Percentiles rank a stretch among this genome's conserved stretches.
These are phyloP conservation scores for Dendrobium chrysotoxum DNA, from an alignment of 106 monocot species.

Conservation along the genomic window DNA sequence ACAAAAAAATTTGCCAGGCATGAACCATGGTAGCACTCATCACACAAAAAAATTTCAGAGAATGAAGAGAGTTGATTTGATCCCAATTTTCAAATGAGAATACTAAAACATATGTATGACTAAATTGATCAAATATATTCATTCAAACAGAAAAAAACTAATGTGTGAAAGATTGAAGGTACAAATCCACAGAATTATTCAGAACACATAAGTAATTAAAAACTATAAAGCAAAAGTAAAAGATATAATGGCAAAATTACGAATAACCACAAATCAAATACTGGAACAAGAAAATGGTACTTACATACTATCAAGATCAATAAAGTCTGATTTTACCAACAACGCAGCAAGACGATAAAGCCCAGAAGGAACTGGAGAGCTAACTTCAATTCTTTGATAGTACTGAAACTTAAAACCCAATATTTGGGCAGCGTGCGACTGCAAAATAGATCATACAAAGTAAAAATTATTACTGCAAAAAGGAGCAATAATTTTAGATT, in stretches of 20 bases:
- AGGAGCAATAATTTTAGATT: background rate
- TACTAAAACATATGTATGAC: background rate
- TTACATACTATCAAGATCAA: slow-evolving; percentile 94
- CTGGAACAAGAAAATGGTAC: slow-evolving; percentile 11
- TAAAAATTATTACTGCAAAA: background rate
- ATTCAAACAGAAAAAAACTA: background rate
- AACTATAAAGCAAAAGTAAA: background rate
- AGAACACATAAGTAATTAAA: background rate
- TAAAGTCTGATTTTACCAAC: slow-evolving; percentile 76
- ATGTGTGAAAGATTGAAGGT: background rate
- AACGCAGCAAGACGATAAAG: slow-evolving; percentile 77
- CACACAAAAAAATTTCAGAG: background rate
- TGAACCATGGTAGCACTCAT: background rate
- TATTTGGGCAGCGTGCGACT: slow-evolving; percentile 98
- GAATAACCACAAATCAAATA: background rate
- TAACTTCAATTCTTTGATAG: slow-evolving; percentile 91
- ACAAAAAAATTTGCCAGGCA: background rate
- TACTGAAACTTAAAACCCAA: slow-evolving; percentile 98
- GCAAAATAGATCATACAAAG: slow-evolving; percentile 17
- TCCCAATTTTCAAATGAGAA: background rate
- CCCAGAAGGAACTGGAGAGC: slow-evolving; percentile 54
- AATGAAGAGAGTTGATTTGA: background rate
- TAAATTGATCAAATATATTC: background rate
- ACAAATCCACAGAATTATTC: background rate
- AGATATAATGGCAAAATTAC: background rate